These are phyloP conservation scores for Bondarzewia mesenterica DNA, from an alignment of 1,284 basidiomycete genomes.

Conservation along the genomic window DNA sequence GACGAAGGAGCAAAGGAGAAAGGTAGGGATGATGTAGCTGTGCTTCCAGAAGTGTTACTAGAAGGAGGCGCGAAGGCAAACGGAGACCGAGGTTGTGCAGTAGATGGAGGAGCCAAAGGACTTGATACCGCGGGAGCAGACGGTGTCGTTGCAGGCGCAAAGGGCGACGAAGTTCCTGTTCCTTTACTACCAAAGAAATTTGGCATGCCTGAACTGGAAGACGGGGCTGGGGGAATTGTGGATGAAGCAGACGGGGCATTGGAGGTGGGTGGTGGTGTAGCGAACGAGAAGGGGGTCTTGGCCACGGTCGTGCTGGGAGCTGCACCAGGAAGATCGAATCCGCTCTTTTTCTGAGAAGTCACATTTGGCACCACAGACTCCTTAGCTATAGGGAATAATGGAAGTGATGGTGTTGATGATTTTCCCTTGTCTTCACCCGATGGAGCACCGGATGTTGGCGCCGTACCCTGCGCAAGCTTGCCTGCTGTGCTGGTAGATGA, in stretches of 20 bases:
- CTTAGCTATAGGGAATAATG: background rate
- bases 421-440: background rate
- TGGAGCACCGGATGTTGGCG: conserved; percentile 1
- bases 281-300: conserved; percentile 10
- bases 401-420: background rate
- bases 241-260: conserved; percentile 13
- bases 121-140: background rate
- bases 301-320: background rate
- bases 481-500: background rate
- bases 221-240: conserved; percentile 1
- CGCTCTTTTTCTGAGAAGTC: background rate
- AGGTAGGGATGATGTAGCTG: background rate
- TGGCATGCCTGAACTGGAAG: conserved; percentile 12
- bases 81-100: background rate
- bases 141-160: conserved; percentile 4
- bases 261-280: conserved; percentile 7
- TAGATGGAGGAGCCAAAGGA: conserved; percentile 1
- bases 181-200: conserved; percentile 16
- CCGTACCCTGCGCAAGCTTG: background rate
- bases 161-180: conserved; percentile 8
- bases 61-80: conserved; percentile 3
- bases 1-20: background rate
- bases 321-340: background rate
- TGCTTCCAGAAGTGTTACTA: background rate
- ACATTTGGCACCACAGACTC: no score